phyloP scores from a whole-genome alignment of 257 asterid genomes.

The Capsicum chinense region DNA sequence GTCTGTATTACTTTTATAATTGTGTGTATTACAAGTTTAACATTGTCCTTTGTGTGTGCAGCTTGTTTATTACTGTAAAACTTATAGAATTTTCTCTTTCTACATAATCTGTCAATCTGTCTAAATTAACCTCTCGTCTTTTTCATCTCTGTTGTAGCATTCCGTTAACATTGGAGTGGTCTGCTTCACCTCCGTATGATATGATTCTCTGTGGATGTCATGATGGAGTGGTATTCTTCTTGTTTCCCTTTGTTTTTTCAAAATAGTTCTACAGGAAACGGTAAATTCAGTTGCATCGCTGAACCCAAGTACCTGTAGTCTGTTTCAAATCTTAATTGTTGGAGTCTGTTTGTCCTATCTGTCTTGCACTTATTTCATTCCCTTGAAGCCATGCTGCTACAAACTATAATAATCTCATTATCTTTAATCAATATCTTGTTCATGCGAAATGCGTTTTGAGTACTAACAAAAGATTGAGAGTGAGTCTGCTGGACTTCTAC shows the following conservation, averaged over 20 bases:
- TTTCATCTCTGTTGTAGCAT: constrained; percentile 54
- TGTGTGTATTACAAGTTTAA: neutral
- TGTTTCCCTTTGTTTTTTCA: constrained; percentile 29
- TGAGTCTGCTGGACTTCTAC: constrained; percentile 18
- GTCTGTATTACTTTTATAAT: neutral
- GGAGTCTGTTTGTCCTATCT: neutral
- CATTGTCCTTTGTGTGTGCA: neutral
- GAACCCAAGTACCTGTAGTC: neutral
- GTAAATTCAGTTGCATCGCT: constrained; percentile 7
- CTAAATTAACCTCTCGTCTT: constrained; percentile 22
- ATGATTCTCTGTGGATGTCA: constrained; percentile 92
- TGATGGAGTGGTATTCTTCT: constrained; percentile 84
- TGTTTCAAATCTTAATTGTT: neutral
- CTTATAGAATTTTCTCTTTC: constrained; percentile 12
- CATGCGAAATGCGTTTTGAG: neutral
- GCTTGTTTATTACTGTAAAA: constrained; percentile 14
- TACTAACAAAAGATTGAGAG: neutral
- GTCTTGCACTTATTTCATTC: constrained; percentile 5
- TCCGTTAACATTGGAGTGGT: constrained; percentile 87
- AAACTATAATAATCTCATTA: neutral
- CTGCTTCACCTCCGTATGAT: constrained; percentile 72
- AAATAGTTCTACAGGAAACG: constrained; percentile 2
- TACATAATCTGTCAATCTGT: neutral
- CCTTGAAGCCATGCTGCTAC: constrained; percentile 19
- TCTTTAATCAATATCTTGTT: neutral